These are phyloP conservation scores for Fraxinus sp. DNA, from an alignment of 305 asterid species.

Conservation along the genomic window DNA sequence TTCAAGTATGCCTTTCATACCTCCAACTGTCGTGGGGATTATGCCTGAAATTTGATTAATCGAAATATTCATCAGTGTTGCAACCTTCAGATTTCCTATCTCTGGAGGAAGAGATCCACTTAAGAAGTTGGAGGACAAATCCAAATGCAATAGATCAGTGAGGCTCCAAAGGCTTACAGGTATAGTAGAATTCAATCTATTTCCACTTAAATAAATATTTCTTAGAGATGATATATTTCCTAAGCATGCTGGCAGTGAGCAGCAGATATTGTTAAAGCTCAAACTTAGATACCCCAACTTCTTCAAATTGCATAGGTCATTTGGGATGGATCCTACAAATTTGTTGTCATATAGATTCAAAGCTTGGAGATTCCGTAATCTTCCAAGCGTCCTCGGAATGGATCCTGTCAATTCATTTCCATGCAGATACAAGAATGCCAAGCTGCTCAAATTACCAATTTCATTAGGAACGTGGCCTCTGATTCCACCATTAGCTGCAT, in stretches of 20 bases:
- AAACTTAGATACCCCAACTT: conserved; percentile 1
- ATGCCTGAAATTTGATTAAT: conserved; percentile 29
- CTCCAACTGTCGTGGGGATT: conserved; percentile 38
- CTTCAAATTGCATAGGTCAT: conserved; percentile 30
- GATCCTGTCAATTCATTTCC: no score
- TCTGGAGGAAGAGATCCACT: conserved; percentile 30
- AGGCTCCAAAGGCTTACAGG: conserved; percentile 40
- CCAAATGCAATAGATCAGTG: conserved; percentile 21
- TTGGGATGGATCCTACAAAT: conserved; percentile 28
- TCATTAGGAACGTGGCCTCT: conserved; percentile 35
- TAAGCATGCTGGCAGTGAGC: conserved; percentile 41
- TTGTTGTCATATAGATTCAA: conserved; percentile 19
- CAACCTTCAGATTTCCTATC: conserved; percentile 33
- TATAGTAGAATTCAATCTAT: conserved; percentile 29
- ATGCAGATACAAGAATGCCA: no score
- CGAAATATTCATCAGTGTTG: conserved; percentile 22
- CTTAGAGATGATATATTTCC: conserved; percentile 38
- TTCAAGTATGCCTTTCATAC: conserved; percentile 14
- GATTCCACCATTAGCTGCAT: conserved; percentile 21
- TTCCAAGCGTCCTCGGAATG: no score
- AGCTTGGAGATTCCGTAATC: conserved; percentile 28
- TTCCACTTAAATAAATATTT: conserved; percentile 18
- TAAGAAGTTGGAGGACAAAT: conserved; percentile 34
- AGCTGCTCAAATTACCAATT: conserved; percentile 37
- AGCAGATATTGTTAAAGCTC: conserved; percentile 26